Percentiles rank a stretch among this genome's conserved stretches.
Conservation (phyloP, 2,329 filamentous ascomycete genomes). For the Neurospora sp. region DNA sequence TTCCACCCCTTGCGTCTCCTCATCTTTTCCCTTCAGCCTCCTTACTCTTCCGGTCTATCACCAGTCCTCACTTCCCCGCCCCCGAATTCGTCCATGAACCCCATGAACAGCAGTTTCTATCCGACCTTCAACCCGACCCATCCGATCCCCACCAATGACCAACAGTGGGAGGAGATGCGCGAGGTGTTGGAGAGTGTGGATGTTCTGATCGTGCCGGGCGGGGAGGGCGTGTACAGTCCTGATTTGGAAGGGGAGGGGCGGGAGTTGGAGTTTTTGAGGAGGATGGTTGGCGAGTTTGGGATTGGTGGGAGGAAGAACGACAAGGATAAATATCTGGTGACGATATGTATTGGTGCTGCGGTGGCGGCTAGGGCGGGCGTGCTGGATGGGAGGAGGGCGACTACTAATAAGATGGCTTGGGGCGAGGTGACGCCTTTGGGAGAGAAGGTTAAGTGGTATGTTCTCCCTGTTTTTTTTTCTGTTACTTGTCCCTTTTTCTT, state of each 20-base stretch:
- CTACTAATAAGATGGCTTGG: conserved; percentile 57
- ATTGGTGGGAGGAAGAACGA: not conserved
- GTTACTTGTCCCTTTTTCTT: too few species aligned
- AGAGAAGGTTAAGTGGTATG: conserved; percentile 44
- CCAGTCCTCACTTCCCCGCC: conserved; percentile 27
- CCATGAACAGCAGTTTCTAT: conserved; percentile 26
- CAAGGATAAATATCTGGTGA: conserved; percentile 40
- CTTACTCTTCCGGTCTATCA: conserved; percentile 18
- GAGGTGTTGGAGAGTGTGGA: conserved; percentile 25
- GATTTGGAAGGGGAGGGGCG: conserved; percentile 24
- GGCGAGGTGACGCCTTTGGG: conserved; percentile 35
- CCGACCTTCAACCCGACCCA: conserved; percentile 30
- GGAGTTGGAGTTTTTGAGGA: conserved; percentile 36
- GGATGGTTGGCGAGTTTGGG: conserved; percentile 33
- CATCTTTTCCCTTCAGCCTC: conserved; percentile 25
- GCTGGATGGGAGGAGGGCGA: conserved; percentile 50
- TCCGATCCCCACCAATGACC: conserved; percentile 25
- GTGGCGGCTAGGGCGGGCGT: conserved; percentile 49
- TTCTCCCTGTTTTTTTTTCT: not conserved
- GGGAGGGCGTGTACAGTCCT: conserved; percentile 35
- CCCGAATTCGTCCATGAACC: conserved; percentile 18
- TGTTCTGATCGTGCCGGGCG: conserved; percentile 58
- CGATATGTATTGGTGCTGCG: conserved; percentile 56
- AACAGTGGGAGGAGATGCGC: not conserved
- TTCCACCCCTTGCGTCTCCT: conserved; percentile 28